phyloP scores from a whole-genome alignment of 2,329 filamentous ascomycete genomes.

The Teratosphaeria destructans region DNA sequence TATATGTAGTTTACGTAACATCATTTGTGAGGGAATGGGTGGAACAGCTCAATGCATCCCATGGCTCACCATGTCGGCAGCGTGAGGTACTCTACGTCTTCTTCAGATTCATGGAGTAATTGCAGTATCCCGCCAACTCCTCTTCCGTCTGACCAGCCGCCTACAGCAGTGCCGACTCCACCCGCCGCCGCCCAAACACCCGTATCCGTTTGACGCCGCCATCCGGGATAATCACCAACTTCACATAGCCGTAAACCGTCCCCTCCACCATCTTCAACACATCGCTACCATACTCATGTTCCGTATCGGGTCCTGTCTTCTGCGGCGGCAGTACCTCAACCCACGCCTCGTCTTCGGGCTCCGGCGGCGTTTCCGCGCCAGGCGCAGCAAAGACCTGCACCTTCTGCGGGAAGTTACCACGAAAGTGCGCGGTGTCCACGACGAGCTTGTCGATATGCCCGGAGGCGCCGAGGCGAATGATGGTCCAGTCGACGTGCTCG shows the following conservation, averaged over 20 bases:
- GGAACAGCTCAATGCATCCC: too few relatives aligned
- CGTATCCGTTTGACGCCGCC: constrained; percentile 83
- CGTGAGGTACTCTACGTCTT: not conserved
- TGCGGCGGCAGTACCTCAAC: constrained; percentile 53
- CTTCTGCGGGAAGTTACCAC: constrained; percentile 74
- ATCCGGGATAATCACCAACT: constrained; percentile 86
- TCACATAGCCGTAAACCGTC: constrained; percentile 65
- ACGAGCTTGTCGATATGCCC: constrained; percentile 57
- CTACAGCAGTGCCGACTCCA: not conserved
- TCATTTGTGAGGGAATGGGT: not conserved
- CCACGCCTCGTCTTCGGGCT: constrained; percentile 52
- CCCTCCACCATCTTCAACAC: constrained; percentile 37
- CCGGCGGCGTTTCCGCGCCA: constrained; percentile 44
- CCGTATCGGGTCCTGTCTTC: constrained; percentile 61
- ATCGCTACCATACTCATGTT: constrained; percentile 51
- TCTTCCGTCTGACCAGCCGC: not conserved
- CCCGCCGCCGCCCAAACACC: constrained; percentile 51
- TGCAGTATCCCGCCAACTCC: not conserved
- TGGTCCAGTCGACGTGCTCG: constrained; percentile 71
- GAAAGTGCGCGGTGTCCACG: constrained; percentile 72
- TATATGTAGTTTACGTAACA: not conserved
- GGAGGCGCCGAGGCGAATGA: constrained; percentile 60
- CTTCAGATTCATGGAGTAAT: not conserved
- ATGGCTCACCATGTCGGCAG: not conserved
- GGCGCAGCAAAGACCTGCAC: constrained; percentile 53